Percentiles rank a stretch among this genome's conserved stretches.
Conservation (phyloP, 805 yeast genomes). For the Yarrowia sp. region DNA sequence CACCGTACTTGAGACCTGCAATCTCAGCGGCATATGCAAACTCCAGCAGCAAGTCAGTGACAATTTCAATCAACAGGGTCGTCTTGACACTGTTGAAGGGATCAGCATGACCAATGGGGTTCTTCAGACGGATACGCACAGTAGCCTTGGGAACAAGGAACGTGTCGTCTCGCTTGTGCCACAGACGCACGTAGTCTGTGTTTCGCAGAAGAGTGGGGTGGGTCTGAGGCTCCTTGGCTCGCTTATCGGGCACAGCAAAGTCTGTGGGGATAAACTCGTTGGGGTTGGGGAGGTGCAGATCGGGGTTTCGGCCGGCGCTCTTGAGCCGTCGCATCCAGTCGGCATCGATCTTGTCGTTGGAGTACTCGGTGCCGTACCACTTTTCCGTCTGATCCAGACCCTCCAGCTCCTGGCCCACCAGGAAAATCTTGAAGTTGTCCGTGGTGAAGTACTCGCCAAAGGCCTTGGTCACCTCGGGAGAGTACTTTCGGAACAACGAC, state of each 20-base stretch:
- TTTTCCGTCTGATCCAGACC: conserved; percentile 56
- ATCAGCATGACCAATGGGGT: conserved; percentile 60
- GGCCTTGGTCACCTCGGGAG: conserved; percentile 51
- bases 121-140: conserved; percentile 60
- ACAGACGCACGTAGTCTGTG: conserved; percentile 54
- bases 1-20: conserved; percentile 65
- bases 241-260: conserved; percentile 56
- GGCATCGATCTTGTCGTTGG: conserved; percentile 46
- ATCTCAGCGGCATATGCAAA: conserved; percentile 78
- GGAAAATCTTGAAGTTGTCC: conserved; percentile 57
- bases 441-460: conserved; percentile 52
- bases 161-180: conserved; percentile 90
- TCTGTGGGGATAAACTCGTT: conserved; percentile 81
- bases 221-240: conserved; percentile 44
- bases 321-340: conserved; percentile 38
- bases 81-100: conserved; percentile 58
- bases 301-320: conserved; percentile 34
- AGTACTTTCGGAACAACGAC: conserved; percentile 56
- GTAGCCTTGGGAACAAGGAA: conserved; percentile 86
- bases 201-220: conserved; percentile 63
- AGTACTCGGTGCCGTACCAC: conserved; percentile 91
- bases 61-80: conserved; percentile 61
- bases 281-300: conserved; percentile 61
- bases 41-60: conserved; percentile 74
- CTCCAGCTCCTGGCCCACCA: conserved; percentile 54